Base-by-base conservation (phyloP, 768 basidiomycete genomes). In the Panaeolus cyanescens region DNA sequence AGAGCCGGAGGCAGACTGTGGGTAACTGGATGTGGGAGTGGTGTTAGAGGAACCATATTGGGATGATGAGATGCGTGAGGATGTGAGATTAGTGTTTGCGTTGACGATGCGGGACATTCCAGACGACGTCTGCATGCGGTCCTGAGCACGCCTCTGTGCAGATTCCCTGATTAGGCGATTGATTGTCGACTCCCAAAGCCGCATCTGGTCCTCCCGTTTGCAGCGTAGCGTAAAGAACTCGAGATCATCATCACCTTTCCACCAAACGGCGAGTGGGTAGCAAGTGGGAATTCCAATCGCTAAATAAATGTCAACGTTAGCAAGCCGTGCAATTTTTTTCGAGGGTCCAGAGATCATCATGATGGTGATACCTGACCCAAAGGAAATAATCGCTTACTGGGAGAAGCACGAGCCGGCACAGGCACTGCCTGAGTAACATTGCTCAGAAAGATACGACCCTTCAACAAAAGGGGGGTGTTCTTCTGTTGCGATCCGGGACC, bases 171-270 rank as follows among this genome's bases (percentile, higher is more conserved):
- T 95, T 32, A 99, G 82, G 42, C 92, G 89, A 72, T 89, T 95
- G 66, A 99, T 91, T 62, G 89, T 86, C 15, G 86, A 80, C 71
- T 97, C 93, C 97, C 97, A 99, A 69, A 94, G 91, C 50, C 85
- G 84, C 72, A 97, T 85, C 67, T 95, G 93, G 67, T 98, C 97
- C 70, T 98, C 94, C 10, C 88, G 88, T 45, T 92, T 86, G 73
- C 96, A 97, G 59, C 94, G 92, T 56, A 99, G 84, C 28, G 95
- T 93, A 75, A 99, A 99, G 69, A 86, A 95, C 68, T 99, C 97
- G 39, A 94, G 79, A 67, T 93, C 92, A 66, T 95, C 91, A 68
- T 97, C 96, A 4, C 94, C 94, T 69, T 91, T 89, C 95, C 95
- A 98, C 85, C 89, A 95, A 5, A 97, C 92, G 34, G 92, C 89